A percentile compares a stretch with the other conserved stretches of the same genome.
phyloP scores from a whole-genome alignment of 169 alveolate species.

The Plasmodium vinckei region DNA sequence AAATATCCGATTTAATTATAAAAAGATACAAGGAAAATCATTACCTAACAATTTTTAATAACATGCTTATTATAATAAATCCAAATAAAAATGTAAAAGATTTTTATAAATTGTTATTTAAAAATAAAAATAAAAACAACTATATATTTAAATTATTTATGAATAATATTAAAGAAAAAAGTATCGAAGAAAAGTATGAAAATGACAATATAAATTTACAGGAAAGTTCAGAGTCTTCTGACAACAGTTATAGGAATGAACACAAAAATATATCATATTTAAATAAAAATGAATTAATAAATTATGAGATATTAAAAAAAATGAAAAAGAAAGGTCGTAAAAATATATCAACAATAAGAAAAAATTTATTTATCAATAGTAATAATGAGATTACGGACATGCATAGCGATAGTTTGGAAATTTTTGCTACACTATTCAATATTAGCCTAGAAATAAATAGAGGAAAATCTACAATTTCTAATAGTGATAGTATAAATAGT shows the following conservation, averaged over 20 bases:
- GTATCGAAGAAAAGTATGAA: background rate
- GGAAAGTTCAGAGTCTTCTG: constrained; percentile 17
- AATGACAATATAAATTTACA: constrained; percentile 10
- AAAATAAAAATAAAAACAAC: constrained; percentile 55
- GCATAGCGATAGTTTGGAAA: constrained; percentile 16
- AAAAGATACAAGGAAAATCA: constrained; percentile 52
- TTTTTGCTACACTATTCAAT: constrained; percentile 20
- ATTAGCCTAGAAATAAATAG: background rate
- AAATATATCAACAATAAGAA: constrained; percentile 6
- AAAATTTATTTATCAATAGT: constrained; percentile 31
- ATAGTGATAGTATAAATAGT: too few relatives aligned
- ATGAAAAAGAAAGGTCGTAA: background rate
- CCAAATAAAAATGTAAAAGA: constrained; percentile 13
- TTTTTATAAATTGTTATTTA: constrained; percentile 63
- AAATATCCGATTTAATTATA: constrained; percentile 35
- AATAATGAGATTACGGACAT: constrained; percentile 28
- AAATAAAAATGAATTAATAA: background rate
- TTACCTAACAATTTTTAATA: constrained; percentile 57
- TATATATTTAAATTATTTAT: constrained; percentile 53
- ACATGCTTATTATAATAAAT: constrained; percentile 49
- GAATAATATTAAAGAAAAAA: constrained; percentile 10
- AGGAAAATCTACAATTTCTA: too few relatives aligned
- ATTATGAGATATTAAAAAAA: constrained; percentile 19
- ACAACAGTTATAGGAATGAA: constrained; percentile 11
- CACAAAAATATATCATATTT: constrained; percentile 14